Conservation (phyloP, 306 rosid species). For the Vicia villosa region DNA sequence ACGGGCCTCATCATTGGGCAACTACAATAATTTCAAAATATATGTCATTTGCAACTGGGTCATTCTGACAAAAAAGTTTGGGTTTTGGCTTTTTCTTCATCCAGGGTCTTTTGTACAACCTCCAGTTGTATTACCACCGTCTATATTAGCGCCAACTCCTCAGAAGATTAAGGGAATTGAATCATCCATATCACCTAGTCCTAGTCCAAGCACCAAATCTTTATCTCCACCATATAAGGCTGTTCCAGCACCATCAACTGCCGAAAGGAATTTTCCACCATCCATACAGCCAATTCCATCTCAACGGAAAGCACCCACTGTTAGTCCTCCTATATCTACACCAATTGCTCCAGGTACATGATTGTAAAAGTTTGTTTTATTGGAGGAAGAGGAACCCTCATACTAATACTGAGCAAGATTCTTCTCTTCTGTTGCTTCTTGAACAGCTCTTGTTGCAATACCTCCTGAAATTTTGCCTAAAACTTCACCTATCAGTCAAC, state of each 20-base stretch:
- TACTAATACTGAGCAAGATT: constrained; percentile 29
- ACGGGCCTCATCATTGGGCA: too few species aligned
- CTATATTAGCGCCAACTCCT: constrained; percentile 47
- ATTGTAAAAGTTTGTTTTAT: background rate
- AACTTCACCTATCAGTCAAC: constrained; percentile 53
- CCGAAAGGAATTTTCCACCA: constrained; percentile 41
- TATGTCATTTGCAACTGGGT: background rate
- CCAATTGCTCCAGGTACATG: constrained; percentile 67
- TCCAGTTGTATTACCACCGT: constrained; percentile 49
- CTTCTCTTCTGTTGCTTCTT: constrained; percentile 23
- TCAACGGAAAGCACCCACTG: constrained; percentile 35
- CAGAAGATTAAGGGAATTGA: constrained; percentile 37
- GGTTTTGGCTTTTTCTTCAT: constrained; percentile 41
- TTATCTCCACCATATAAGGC: constrained; percentile 40
- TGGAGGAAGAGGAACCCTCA: constrained; percentile 6
- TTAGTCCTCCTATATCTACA: constrained; percentile 42
- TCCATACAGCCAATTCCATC: constrained; percentile 40
- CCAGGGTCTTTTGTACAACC: constrained; percentile 57
- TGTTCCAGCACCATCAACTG: constrained; percentile 50
- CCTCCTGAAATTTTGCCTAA: constrained; percentile 50
- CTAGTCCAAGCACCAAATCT: constrained; percentile 42
- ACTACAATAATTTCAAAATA: too few species aligned
- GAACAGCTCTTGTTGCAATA: constrained; percentile 49
- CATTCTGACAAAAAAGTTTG: constrained; percentile 28
- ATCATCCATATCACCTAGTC: constrained; percentile 55